These are phyloP conservation scores for Debaryomycetaceae sp. DNA, from an alignment of 1,139 yeast genomes.

Conservation along the genomic window DNA sequence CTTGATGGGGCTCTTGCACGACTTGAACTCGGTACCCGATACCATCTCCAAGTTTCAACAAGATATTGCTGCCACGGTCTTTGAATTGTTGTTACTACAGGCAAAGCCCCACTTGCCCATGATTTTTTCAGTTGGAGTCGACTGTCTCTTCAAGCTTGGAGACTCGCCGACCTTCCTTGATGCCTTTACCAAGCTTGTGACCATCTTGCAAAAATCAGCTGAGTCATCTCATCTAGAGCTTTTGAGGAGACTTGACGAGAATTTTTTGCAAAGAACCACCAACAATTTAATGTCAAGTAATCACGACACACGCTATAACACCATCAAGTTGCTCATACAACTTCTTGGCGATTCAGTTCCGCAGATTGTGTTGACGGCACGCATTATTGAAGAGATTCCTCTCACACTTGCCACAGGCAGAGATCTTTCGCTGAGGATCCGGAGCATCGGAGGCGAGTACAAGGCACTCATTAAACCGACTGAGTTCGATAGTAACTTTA, in stretches of 20 bases:
- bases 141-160: conserved; percentile 1
- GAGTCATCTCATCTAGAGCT: not conserved
- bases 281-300: conserved; percentile 1
- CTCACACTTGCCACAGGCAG: conserved; percentile 66
- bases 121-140: conserved; percentile 6
- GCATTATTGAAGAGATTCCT: conserved; percentile 69
- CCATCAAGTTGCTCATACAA: conserved; percentile 38
- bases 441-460: conserved; percentile 54
- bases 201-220: conserved; percentile 12
- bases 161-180: conserved; percentile 4
- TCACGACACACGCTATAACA: conserved; percentile 40
- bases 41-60: conserved; percentile 11
- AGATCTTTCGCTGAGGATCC: conserved; percentile 66
- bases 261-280: conserved; percentile 15
- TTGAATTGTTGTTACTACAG: conserved; percentile 12
- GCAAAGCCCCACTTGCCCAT: conserved; percentile 4
- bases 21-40: conserved; percentile 10
- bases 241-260: not conserved
- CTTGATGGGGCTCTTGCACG: conserved; percentile 13
- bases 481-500: conserved; percentile 31
- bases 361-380: conserved; percentile 35
- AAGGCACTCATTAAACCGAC: conserved; percentile 32
- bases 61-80: conserved; percentile 15
- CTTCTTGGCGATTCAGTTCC: conserved; percentile 27
- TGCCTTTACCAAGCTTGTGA: conserved; percentile 8